phyloP scores from a whole-genome alignment of 352 stramenopile genomes.

The Phytophthora tubulina region DNA sequence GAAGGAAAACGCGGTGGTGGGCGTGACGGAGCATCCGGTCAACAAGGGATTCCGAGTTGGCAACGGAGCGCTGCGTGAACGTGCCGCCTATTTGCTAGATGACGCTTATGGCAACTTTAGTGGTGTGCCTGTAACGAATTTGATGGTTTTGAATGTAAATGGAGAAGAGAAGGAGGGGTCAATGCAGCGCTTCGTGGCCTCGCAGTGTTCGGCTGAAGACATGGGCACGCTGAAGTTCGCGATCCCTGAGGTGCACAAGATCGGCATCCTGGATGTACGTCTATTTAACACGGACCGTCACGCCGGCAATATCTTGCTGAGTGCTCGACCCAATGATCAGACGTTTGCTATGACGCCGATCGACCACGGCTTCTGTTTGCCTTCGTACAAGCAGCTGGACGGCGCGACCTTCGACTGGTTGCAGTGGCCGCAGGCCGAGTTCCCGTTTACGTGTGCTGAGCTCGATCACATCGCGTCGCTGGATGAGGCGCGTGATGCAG shows the following conservation, averaged over 20 bases:
- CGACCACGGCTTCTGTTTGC: constrained; percentile 90
- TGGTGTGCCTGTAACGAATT: constrained; percentile 81
- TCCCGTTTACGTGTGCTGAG: constrained; percentile 83
- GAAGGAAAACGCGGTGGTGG: constrained; percentile 81
- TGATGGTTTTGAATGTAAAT: constrained; percentile 73
- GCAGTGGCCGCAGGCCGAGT: constrained; percentile 89
- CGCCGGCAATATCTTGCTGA: constrained; percentile 88
- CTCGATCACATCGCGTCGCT: constrained; percentile 82
- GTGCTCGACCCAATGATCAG: constrained; percentile 56
- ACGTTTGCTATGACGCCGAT: constrained; percentile 89
- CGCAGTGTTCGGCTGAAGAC: constrained; percentile 88
- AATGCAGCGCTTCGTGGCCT: constrained; percentile 85
- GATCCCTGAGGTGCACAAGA: constrained; percentile 90
- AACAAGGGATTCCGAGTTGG: constrained; percentile 91
- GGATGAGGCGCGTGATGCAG: constrained; percentile 63
- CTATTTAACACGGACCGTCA: constrained; percentile 93
- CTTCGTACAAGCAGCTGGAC: constrained; percentile 85
- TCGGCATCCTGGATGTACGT: constrained; percentile 88
- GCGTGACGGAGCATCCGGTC: constrained; percentile 80
- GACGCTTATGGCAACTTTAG: constrained; percentile 84
- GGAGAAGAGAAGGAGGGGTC: constrained; percentile 85
- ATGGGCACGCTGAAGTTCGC: constrained; percentile 89
- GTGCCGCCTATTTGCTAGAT: constrained; percentile 86
- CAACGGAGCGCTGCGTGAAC: constrained; percentile 86
- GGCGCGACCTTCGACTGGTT: constrained; percentile 90